These are phyloP conservation scores for Saksenaea vasiformis DNA, from an alignment of 371 early-diverging fungal species.

Conservation along the genomic window DNA sequence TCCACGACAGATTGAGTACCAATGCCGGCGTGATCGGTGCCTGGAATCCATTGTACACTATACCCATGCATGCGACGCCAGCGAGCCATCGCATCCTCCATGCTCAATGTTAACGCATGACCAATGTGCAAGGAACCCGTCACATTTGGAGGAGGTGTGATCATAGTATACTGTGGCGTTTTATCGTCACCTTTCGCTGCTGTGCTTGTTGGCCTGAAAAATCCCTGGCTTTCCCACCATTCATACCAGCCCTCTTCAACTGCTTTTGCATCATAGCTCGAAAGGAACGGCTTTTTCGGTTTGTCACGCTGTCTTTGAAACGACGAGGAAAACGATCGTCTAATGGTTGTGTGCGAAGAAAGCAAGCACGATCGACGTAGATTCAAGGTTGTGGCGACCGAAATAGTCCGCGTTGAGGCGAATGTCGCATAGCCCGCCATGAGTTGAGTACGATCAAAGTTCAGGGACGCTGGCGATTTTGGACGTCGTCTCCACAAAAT, in stretches of 20 bases:
- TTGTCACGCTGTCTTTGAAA: background rate
- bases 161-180: slow-evolving; percentile 60
- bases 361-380: background rate
- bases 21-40: slow-evolving; percentile 98
- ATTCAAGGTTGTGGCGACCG: background rate
- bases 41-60: slow-evolving; percentile 88
- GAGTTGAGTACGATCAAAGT: background rate
- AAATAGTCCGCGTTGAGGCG: background rate
- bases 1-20: slow-evolving; percentile 97
- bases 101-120: slow-evolving; percentile 91
- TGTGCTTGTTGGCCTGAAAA: slow-evolving; percentile 25
- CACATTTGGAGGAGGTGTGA: slow-evolving; percentile 97
- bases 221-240: slow-evolving; percentile 69
- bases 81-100: slow-evolving; percentile 86
- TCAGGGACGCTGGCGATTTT: background rate
- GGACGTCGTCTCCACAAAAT: background rate
- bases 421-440: slow-evolving; percentile 1
- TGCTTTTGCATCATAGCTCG: slow-evolving; percentile 31
- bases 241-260: slow-evolving; percentile 75
- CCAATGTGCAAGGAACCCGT: slow-evolving; percentile 97
- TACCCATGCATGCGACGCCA: slow-evolving; percentile 90
- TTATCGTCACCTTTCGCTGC: slow-evolving; percentile 3
- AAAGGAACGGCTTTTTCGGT: slow-evolving; percentile 32
- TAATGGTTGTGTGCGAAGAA: background rate
- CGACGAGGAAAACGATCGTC: slow-evolving; percentile 1